phyloP scores from a whole-genome alignment of 257 asterid genomes.

The Primulina huaijiensis region DNA sequence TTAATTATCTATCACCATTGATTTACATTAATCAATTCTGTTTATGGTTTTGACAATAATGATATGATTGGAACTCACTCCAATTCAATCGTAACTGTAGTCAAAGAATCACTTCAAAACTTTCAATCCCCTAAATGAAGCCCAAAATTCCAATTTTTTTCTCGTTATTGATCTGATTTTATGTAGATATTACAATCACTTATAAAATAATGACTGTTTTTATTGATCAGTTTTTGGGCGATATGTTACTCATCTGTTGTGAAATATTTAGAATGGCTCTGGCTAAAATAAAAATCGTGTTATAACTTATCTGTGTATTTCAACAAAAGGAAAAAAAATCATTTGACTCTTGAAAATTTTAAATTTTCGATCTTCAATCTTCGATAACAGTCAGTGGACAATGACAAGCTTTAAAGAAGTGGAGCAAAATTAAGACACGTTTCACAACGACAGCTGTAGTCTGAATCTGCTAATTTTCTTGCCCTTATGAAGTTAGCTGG shows the following conservation, averaged over 20 bases:
- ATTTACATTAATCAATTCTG: neutral
- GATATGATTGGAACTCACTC: neutral
- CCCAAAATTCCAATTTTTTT: neutral
- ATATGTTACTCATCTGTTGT: neutral
- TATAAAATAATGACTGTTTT: no score
- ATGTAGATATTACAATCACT: neutral
- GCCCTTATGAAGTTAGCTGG: neutral
- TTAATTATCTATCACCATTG: neutral
- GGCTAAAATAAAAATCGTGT: neutral
- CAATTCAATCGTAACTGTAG: neutral
- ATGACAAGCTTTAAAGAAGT: neutral
- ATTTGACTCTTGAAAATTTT: neutral
- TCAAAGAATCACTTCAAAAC: neutral
- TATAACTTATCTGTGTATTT: neutral
- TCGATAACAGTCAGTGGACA: neutral
- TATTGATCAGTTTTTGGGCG: neutral
- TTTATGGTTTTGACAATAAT: neutral
- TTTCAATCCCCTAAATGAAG: neutral
- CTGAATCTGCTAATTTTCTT: neutral
- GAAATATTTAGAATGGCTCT: neutral
- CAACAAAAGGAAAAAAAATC: neutral
- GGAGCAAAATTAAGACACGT: neutral
- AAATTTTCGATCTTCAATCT: neutral
- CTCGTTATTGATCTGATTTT: neutral
- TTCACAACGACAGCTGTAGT: neutral